Evolutionary conservation across 73 alveolate genomes (phyloP).

Genomic region (Paramecium pentaurelia): DNA sequence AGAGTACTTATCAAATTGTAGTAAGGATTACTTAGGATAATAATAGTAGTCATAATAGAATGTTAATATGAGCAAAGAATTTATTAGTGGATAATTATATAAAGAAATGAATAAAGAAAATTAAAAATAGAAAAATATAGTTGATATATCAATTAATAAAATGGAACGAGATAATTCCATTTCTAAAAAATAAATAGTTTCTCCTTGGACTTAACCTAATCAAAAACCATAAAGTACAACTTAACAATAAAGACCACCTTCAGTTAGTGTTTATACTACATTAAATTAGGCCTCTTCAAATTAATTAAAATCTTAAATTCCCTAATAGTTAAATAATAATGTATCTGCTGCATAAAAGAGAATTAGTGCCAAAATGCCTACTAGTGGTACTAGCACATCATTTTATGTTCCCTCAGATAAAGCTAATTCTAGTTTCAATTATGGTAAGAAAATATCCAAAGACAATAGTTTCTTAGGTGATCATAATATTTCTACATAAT

Average conservation of each 20-base stretch:
- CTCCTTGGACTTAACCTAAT: constrained; percentile 11
- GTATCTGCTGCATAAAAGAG: background rate
- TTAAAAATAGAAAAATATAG: background rate
- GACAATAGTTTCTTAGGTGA: constrained; percentile 38
- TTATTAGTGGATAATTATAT: background rate
- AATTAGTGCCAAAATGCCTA: background rate
- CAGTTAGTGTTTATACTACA: background rate
- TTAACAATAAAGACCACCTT: background rate
- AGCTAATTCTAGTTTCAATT: background rate
- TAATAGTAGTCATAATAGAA: background rate
- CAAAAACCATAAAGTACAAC: background rate
- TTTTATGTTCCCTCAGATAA: background rate
- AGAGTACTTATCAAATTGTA: background rate
- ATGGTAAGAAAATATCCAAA: constrained; percentile 15
- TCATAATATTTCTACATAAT: background rate
- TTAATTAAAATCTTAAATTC: background rate
- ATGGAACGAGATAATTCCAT: background rate
- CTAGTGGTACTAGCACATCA: background rate
- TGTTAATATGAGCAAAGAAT: background rate
- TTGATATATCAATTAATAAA: background rate
- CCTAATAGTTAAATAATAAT: background rate
- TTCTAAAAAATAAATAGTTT: background rate
- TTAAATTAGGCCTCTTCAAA: background rate
- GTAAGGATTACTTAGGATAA: background rate
- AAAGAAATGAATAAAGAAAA: constrained; percentile 3